Percentiles rank a stretch among this genome's conserved stretches.
Conservation (phyloP, 2,329 filamentous ascomycete species). For the Arthrobotrys entomopaga region DNA sequence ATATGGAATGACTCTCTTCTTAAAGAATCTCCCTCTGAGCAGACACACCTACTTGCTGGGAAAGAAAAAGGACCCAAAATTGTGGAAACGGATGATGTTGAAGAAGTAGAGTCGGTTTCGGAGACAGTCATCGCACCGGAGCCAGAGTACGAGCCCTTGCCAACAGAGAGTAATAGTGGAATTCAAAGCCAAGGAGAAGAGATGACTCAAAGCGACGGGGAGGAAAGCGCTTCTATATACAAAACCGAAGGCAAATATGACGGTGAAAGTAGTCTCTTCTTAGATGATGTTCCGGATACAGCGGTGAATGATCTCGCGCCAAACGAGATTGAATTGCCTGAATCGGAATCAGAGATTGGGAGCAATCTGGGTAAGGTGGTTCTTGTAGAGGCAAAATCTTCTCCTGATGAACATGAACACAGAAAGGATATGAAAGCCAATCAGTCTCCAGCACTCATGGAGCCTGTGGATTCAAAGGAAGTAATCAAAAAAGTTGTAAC, state of each 20-base stretch:
- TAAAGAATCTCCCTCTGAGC: not conserved
- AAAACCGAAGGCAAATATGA: conserved; percentile 24
- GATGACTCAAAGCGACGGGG: not conserved
- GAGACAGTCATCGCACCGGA: conserved; percentile 23
- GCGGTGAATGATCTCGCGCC: no score
- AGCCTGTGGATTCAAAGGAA: no score
- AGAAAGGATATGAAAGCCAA: no score
- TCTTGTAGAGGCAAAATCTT: no score
- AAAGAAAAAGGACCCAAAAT: not conserved
- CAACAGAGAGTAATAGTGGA: conserved; percentile 1
- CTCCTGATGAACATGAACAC: no score
- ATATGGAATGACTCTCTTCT: not conserved
- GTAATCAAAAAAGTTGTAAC: not conserved
- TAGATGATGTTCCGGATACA: conserved; percentile 8
- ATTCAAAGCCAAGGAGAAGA: not conserved
- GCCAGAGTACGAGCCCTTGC: not conserved
- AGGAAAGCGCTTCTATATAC: not conserved
- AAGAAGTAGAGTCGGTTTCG: conserved; percentile 14
- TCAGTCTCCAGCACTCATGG: no score
- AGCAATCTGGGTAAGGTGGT: no score
- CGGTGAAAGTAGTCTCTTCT: conserved; percentile 24
- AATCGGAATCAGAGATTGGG: no score
- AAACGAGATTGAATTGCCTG: no score
- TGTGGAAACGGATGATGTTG: not conserved
- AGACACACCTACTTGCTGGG: not conserved